Evolutionary conservation across 2,329 filamentous ascomycete species (phyloP).

Genomic region (Graphilbum fragrans): DNA sequence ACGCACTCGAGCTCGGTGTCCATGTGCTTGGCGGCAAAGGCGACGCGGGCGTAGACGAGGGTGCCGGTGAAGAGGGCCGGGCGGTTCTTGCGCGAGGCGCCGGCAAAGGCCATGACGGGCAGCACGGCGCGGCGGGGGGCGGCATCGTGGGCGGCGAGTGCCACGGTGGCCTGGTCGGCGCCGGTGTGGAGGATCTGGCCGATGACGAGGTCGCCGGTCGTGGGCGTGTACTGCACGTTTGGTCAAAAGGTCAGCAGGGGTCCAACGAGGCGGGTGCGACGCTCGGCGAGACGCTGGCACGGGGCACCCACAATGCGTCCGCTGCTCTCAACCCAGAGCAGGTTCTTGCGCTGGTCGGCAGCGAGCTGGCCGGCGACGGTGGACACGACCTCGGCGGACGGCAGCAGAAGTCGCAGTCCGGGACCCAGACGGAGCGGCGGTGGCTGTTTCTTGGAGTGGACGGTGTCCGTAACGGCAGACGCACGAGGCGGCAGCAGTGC

Average conservation of each 20-base stretch:
- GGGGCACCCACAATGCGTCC: constrained; percentile 48
- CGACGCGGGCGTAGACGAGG: constrained; percentile 79
- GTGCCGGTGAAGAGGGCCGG: constrained; percentile 64
- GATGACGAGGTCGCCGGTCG: constrained; percentile 75
- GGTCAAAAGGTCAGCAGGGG: constrained; percentile 13
- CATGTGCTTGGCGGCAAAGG: constrained; percentile 66
- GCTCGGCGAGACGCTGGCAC: not conserved
- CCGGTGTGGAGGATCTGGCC: constrained; percentile 69
- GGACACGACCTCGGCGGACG: constrained; percentile 59
- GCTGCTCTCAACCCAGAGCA: constrained; percentile 64
- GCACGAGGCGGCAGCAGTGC: constrained; percentile 6
- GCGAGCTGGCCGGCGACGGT: constrained; percentile 56
- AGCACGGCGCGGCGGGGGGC: constrained; percentile 47
- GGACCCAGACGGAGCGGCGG: constrained; percentile 70
- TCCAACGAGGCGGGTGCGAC: constrained; percentile 8
- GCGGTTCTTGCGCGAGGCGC: constrained; percentile 81
- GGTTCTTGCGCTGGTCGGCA: constrained; percentile 60
- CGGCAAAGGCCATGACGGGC: constrained; percentile 84
- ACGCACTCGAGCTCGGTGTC: constrained; percentile 88
- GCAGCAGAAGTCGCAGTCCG: constrained; percentile 70
- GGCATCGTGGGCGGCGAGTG: constrained; percentile 52
- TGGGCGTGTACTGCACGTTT: constrained; percentile 56
- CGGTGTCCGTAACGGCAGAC: constrained; percentile 32
- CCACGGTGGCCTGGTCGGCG: constrained; percentile 68
- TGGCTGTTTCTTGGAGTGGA: constrained; percentile 54